phyloP scores from a whole-genome alignment of 805 yeast genomes.

The Candida incommunis region DNA sequence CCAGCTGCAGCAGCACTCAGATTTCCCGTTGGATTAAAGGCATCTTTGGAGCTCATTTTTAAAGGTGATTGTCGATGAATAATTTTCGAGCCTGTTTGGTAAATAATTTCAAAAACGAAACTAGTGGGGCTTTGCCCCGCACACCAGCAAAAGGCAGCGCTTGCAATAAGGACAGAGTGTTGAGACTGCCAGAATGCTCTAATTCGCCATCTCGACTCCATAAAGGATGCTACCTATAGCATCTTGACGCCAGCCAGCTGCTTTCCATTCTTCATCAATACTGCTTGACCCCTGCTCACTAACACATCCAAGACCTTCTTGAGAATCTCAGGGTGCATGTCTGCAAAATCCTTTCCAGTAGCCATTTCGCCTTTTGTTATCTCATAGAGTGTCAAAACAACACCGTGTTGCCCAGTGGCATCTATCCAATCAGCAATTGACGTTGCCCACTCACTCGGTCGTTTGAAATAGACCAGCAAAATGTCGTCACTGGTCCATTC shows the following conservation, averaged over 20 bases:
- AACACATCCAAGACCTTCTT: background rate
- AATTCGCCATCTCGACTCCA: too few relatives aligned
- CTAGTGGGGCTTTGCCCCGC: too few relatives aligned
- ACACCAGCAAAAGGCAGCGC: too few relatives aligned
- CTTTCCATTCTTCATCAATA: background rate
- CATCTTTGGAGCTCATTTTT: slow-evolving; percentile 17
- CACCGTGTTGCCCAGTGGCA: slow-evolving; percentile 60
- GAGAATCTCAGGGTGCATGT: background rate
- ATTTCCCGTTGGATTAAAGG: slow-evolving; percentile 21
- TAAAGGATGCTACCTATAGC: background rate
- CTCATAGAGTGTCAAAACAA: slow-evolving; percentile 74
- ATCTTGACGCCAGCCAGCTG: slow-evolving; percentile 1
- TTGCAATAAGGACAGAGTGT: too few relatives aligned
- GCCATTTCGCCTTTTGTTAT: slow-evolving; percentile 52
- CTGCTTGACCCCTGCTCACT: background rate
- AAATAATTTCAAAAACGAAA: too few relatives aligned
- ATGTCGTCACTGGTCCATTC: slow-evolving; percentile 31
- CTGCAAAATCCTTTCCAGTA: background rate
- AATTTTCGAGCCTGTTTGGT: too few relatives aligned
- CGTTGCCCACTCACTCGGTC: slow-evolving; percentile 55
- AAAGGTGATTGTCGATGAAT: background rate
- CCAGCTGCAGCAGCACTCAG: slow-evolving; percentile 68
- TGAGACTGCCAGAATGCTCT: too few relatives aligned
- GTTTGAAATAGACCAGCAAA: slow-evolving; percentile 48
- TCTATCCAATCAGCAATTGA: slow-evolving; percentile 57